A percentile compares a stretch with the other conserved stretches of the same genome.
phyloP scores from a whole-genome alignment of 2,329 filamentous ascomycete genomes.

The Talaromyces sp. region DNA sequence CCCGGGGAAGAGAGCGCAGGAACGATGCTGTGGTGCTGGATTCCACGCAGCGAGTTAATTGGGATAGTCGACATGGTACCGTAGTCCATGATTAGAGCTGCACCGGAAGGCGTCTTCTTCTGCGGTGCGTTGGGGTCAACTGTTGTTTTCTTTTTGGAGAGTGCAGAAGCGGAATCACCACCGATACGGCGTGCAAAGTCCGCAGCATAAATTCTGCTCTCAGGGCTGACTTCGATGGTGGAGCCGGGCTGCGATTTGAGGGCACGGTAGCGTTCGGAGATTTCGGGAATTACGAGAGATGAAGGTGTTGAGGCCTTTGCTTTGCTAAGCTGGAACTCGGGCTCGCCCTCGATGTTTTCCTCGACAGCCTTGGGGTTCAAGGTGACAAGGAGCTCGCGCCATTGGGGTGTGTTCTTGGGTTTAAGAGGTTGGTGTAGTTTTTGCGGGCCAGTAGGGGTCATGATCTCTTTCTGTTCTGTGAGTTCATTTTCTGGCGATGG shows the following conservation, averaged over 20 bases:
- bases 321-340: conserved; percentile 86
- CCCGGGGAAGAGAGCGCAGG: conserved; percentile 81
- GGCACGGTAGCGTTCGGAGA: conserved; percentile 75
- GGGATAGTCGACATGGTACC: conserved; percentile 79
- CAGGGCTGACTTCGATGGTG: conserved; percentile 86
- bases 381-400: conserved; percentile 81
- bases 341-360: conserved; percentile 53
- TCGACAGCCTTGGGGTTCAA: conserved; percentile 63
- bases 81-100: conserved; percentile 95
- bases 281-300: conserved; percentile 80
- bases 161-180: conserved; percentile 48
- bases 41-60: conserved; percentile 86
- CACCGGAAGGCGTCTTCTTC: conserved; percentile 71
- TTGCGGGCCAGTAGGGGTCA: conserved; percentile 52
- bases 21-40: conserved; percentile 73
- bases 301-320: conserved; percentile 77
- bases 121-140: conserved; percentile 40
- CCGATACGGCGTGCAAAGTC: conserved; percentile 87
- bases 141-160: conserved; percentile 37
- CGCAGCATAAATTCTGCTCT: conserved; percentile 75
- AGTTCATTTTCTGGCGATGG: conserved; percentile 45
- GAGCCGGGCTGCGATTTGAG: conserved; percentile 70
- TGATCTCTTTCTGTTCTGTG: conserved; percentile 48
- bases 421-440: conserved; percentile 47
- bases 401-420: conserved; percentile 59